Conservation (phyloP, 2,329 filamentous ascomycete genomes). For the Aureobasidium sp. region DNA sequence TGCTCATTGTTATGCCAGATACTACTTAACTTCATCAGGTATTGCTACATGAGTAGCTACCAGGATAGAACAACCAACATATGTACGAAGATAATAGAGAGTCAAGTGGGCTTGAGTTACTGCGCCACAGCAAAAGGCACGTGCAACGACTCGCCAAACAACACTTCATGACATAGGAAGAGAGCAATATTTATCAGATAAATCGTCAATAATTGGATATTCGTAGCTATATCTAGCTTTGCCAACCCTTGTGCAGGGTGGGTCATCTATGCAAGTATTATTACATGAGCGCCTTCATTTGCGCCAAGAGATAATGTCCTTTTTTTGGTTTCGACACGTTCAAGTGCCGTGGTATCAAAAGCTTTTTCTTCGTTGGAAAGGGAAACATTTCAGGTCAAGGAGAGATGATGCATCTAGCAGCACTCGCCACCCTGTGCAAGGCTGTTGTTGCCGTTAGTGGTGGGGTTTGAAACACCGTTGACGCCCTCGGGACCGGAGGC, state of each 20-base stretch:
- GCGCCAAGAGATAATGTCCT: background rate
- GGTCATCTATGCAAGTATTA: constrained; percentile 7
- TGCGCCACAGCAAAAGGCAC: background rate
- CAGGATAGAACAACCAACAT: too few relatives aligned
- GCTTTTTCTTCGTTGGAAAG: background rate
- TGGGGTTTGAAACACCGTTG: constrained; percentile 16
- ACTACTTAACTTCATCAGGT: too few relatives aligned
- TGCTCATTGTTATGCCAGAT: too few relatives aligned
- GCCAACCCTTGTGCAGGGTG: background rate
- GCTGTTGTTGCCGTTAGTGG: constrained; percentile 14
- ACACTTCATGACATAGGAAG: background rate
- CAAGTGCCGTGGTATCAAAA: constrained; percentile 8
- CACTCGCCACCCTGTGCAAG: background rate
- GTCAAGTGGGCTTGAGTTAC: too few relatives aligned
- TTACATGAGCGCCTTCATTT: constrained; percentile 2
- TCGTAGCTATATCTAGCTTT: constrained; percentile 9
- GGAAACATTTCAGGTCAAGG: background rate
- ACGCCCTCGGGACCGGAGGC: constrained; percentile 26
- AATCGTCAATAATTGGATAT: constrained; percentile 6
- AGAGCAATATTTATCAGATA: background rate
- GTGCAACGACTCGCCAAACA: background rate
- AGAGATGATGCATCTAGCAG: constrained; percentile 6
- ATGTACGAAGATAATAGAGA: too few relatives aligned
- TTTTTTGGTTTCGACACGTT: constrained; percentile 1
- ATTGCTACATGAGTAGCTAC: too few relatives aligned